phyloP scores from a whole-genome alignment of 768 basidiomycete genomes.

The Termitomyces sp. region DNA sequence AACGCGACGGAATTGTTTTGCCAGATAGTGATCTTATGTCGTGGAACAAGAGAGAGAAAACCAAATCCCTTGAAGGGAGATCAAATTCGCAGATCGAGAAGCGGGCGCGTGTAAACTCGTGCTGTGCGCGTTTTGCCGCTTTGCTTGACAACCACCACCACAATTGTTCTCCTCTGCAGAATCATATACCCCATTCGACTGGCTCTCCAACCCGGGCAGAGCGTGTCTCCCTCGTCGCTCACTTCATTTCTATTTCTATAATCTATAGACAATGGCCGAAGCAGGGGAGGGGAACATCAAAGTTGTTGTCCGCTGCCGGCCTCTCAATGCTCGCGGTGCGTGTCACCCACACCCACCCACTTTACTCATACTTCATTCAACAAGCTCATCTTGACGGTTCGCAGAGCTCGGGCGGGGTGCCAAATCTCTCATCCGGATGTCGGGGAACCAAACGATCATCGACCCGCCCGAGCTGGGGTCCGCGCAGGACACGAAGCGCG shows the following conservation, averaged over 20 bases:
- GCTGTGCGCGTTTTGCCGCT: slow-evolving; percentile 8
- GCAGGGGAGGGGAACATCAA: slow-evolving; percentile 88
- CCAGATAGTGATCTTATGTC: too few relatives aligned
- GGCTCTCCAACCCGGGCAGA: slow-evolving; percentile 2
- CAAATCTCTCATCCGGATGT: slow-evolving; percentile 92
- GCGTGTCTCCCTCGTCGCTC: slow-evolving; percentile 11
- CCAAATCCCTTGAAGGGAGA: background rate
- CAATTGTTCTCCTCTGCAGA: slow-evolving; percentile 7
- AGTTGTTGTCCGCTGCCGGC: slow-evolving; percentile 93
- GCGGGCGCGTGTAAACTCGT: background rate
- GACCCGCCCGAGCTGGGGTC: slow-evolving; percentile 85
- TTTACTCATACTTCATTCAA: background rate
- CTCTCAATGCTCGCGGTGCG: slow-evolving; percentile 91
- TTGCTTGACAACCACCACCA: slow-evolving; percentile 16
- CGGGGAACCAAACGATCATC: slow-evolving; percentile 88
- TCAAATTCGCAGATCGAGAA: background rate
- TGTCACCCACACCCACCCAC: slow-evolving; percentile 17
- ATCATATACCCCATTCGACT: slow-evolving; percentile 13
- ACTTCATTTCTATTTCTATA: slow-evolving; percentile 3
- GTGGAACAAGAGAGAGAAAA: background rate
- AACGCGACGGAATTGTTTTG: background rate
- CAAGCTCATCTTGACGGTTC: background rate
- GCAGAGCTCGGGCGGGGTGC: slow-evolving; percentile 92
- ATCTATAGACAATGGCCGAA: slow-evolving; percentile 51
- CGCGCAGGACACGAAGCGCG: slow-evolving; percentile 68